These are phyloP conservation scores for Elaeis oleifera DNA, from an alignment of 202 grass and related monocot species.

Conservation along the genomic window DNA sequence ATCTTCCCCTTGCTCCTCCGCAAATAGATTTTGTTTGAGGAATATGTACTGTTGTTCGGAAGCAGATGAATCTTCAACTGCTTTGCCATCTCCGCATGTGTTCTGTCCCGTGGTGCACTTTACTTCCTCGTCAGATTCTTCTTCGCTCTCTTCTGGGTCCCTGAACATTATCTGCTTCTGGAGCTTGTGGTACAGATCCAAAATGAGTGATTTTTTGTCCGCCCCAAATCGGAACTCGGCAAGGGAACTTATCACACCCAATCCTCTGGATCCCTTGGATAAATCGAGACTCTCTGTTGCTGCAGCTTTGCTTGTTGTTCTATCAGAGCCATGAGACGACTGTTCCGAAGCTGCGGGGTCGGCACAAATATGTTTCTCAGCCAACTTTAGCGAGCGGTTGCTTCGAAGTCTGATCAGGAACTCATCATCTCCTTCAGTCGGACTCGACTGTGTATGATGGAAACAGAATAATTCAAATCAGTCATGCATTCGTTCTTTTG, in stretches of 20 bases:
- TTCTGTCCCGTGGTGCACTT: not conserved
- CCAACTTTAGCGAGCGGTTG: conserved; percentile 13
- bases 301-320: too few species aligned
- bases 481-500: too few species aligned
- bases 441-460: conserved; percentile 32
- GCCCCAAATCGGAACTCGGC: not conserved
- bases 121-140: not conserved
- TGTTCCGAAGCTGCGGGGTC: conserved; percentile 4
- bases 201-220: not conserved
- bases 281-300: too few species aligned
- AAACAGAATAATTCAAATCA: not conserved
- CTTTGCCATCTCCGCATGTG: conserved; percentile 18
- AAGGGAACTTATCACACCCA: not conserved
- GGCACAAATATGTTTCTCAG: not conserved
- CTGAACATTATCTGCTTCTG: not conserved
- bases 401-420: conserved; percentile 30
- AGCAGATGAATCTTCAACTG: not conserved
- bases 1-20: conserved; percentile 15
- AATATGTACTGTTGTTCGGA: too few species aligned
- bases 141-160: not conserved
- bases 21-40: conserved; percentile 6
- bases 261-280: not conserved
- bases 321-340: too few species aligned
- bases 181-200: not conserved
- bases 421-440: conserved; percentile 48